These are phyloP conservation scores for Cystofilobasidium ferigula DNA, from an alignment of 768 basidiomycete genomes.

Conservation along the genomic window DNA sequence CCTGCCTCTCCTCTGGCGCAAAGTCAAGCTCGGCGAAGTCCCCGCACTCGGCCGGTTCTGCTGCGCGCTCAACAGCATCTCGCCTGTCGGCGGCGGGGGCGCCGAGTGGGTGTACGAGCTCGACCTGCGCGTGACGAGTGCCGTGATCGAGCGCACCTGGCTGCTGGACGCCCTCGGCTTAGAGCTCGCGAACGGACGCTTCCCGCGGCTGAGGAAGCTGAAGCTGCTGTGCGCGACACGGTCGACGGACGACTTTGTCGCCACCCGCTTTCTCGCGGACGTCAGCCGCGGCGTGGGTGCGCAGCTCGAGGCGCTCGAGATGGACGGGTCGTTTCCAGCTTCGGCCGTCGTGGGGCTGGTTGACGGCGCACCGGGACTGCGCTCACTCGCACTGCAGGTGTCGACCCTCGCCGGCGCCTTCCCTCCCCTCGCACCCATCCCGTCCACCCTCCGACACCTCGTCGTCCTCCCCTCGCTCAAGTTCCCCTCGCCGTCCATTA, in stretches of 20 bases:
- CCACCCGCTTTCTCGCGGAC: neutral
- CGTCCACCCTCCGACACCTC: neutral
- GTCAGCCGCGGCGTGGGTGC: neutral
- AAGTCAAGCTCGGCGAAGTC: neutral
- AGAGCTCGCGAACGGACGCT: neutral
- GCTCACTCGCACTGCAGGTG: neutral
- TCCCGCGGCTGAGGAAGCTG: neutral
- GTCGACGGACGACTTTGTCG: neutral
- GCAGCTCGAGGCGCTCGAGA: neutral
- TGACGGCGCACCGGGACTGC: neutral
- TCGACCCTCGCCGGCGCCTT: neutral
- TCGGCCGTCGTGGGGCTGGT: neutral
- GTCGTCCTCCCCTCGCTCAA: neutral
- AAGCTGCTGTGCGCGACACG: neutral
- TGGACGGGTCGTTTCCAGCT: neutral
- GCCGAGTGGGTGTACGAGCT: neutral
- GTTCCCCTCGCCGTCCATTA: neutral
- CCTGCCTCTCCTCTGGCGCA: neutral
- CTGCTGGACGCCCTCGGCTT: neutral
- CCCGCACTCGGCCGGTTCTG: neutral
- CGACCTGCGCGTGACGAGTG: neutral
- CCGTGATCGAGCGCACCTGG: neutral
- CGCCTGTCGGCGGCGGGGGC: neutral
- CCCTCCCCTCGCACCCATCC: neutral
- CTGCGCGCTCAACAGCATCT: neutral